phyloP scores from a whole-genome alignment of 2,329 filamentous ascomycete species.

The Curvularia verruculosa region DNA sequence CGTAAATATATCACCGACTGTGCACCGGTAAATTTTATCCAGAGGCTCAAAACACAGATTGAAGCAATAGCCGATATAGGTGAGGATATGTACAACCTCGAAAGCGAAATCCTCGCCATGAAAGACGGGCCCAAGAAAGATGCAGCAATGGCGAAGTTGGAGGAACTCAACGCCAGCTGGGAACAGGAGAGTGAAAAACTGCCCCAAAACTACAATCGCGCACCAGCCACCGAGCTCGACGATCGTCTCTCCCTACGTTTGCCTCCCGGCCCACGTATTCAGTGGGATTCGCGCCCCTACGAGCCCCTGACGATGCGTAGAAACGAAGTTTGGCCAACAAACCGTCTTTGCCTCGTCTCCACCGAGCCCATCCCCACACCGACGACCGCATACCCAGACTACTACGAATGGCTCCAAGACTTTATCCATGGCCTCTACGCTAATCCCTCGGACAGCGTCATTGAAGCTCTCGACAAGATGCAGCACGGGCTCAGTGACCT shows the following conservation, averaged over 20 bases:
- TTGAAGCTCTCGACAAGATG: conserved; percentile 34
- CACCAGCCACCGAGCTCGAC: conserved; percentile 27
- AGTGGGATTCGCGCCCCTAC: conserved; percentile 72
- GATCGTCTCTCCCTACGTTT: conserved; percentile 37
- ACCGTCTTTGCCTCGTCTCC: conserved; percentile 66
- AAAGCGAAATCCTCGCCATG: conserved; percentile 34
- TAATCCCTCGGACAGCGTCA: conserved; percentile 11
- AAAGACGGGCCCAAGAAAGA: conserved; percentile 31
- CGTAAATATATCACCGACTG: conserved; percentile 4
- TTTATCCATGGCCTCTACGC: conserved; percentile 31
- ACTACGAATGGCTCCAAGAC: conserved; percentile 37
- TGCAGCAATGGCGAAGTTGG: conserved; percentile 40
- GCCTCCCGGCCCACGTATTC: conserved; percentile 27
- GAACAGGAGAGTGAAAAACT: conserved; percentile 6
- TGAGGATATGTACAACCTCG: conserved; percentile 37
- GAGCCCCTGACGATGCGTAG: conserved; percentile 68
- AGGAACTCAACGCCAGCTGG: conserved; percentile 42
- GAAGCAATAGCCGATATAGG: conserved; percentile 33
- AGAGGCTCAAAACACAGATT: conserved; percentile 9
- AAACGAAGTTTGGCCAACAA: conserved; percentile 71
- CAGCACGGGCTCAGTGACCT: conserved; percentile 38
- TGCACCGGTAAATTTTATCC: conserved; percentile 2
- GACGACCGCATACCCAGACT: conserved; percentile 15
- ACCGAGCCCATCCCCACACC: conserved; percentile 62
- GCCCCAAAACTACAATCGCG: conserved; percentile 8